Base-by-base conservation (phyloP, 345 rosid genomes). In the Diplotaxis tenuifolia region DNA sequence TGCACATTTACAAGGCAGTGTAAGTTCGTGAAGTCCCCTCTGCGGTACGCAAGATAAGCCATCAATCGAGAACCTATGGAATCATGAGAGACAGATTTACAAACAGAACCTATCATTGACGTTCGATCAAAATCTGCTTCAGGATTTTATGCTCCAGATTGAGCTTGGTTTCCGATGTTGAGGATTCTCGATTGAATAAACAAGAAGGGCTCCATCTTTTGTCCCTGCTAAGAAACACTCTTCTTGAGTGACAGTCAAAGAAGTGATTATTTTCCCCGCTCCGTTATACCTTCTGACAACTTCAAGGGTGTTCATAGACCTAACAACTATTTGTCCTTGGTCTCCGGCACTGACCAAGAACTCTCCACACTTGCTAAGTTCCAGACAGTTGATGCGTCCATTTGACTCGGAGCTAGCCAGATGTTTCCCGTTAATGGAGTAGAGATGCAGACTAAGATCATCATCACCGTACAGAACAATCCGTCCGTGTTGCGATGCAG, bases 171-270 rank as follows among this genome's bases (percentile, higher is more conserved):
- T 86, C 72, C 85, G 92, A 31, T 77, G 87, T 71, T 86, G 98
- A 74, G 89, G 80, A 78, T 86, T 91, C 75, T 94, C 97, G 62
- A 93, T 89, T 0, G 97, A 91, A 78, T 93, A 93, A 32, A 93
- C 93, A 70, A 93, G 96, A 83, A 93, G 86, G 80, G 66, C 78
- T 74, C 98, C 98, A 71, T 94, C 98, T 85, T 88, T 94, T 36
- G 96, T 89, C 68, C 98, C 98, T 21, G 96, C 96, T 81, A 94
- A 79, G 86, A 94, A 88, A 81, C 98, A 91, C 61, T 94, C 96
- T 79, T 94, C 96, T 36, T 83, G 89, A 31, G 97, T 94, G 60
- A 94, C 97, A 23, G 81, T 83, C 16, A 94, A 78, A 73, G 95
- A 84, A 6, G 95, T 91, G 49, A 89, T 91, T 52, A 86, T 75